Percentiles rank a stretch among this genome's conserved stretches.
phyloP scores from a whole-genome alignment of 371 early-diverging fungal species.

The Apophysomyces trapeziformis region DNA sequence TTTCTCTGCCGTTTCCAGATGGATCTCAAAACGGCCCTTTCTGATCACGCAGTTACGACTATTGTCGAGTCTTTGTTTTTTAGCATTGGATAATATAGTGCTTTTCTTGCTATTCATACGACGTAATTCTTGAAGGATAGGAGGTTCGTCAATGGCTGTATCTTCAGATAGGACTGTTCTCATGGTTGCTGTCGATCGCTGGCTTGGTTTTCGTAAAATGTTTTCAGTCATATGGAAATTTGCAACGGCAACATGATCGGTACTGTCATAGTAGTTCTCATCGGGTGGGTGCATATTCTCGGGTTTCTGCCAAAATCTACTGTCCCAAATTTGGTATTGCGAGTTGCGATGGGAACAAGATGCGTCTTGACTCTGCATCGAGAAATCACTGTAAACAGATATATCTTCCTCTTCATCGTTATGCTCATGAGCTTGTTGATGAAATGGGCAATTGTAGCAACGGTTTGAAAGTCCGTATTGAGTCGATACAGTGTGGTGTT shows the following conservation, averaged over 20 bases:
- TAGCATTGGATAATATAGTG: not conserved
- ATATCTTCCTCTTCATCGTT: not conserved
- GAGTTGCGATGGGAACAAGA: not conserved
- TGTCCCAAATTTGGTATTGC: slow-evolving; percentile 23
- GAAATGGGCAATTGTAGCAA: not conserved
- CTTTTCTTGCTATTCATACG: slow-evolving; percentile 15
- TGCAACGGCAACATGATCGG: not conserved
- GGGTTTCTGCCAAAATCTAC: slow-evolving; percentile 23
- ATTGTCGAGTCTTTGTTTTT: slow-evolving; percentile 9
- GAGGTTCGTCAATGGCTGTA: slow-evolving; percentile 16
- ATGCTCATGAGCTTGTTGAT: not conserved
- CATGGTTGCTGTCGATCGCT: slow-evolving; percentile 5
- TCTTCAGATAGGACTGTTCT: not conserved
- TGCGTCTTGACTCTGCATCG: slow-evolving; percentile 1
- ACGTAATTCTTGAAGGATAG: slow-evolving; percentile 33
- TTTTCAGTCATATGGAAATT: not conserved
- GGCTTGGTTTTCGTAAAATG: slow-evolving; percentile 2
- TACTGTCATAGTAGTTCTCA: slow-evolving; percentile 3
- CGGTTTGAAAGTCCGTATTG: not conserved
- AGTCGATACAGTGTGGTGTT: not conserved
- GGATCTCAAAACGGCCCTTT: slow-evolving; percentile 47
- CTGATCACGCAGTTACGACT: slow-evolving; percentile 34
- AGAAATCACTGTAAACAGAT: not conserved
- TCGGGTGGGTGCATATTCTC: slow-evolving; percentile 12
- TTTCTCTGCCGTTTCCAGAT: slow-evolving; percentile 23